Evolutionary conservation across 1,139 yeast genomes (phyloP).

Genomic region (Candida tetrigidarum): DNA sequence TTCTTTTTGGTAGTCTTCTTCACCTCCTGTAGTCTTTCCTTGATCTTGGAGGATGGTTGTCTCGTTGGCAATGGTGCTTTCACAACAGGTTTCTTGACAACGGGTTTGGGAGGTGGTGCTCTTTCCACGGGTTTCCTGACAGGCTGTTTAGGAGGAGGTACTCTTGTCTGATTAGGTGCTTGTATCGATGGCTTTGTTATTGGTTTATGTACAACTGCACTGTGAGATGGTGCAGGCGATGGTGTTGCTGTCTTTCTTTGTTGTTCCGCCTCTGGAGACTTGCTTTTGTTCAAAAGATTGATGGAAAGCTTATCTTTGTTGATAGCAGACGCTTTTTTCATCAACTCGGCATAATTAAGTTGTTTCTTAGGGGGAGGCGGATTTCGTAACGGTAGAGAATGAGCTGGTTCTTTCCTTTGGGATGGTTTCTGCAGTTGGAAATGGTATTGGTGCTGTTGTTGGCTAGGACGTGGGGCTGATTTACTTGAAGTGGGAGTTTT

Average conservation of each 20-base stretch:
- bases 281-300: slow-evolving; percentile 34
- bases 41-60: slow-evolving; percentile 28
- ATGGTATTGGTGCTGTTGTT: slow-evolving; percentile 8
- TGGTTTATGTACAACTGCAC: no score
- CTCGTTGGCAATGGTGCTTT: slow-evolving; percentile 20
- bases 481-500: slow-evolving; percentile 15
- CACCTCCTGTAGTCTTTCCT: slow-evolving; percentile 29
- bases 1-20: slow-evolving; percentile 5
- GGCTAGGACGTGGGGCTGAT: slow-evolving; percentile 7
- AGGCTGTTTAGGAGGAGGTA: no score
- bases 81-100: slow-evolving; percentile 4
- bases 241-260: neutral
- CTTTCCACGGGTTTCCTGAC: no score
- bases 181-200: no score
- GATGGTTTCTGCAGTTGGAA: no score
- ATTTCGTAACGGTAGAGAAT: slow-evolving; percentile 7
- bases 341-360: slow-evolving; percentile 65
- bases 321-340: slow-evolving; percentile 70
- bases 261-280: slow-evolving; percentile 29
- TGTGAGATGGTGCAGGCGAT: slow-evolving; percentile 6
- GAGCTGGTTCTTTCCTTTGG: slow-evolving; percentile 17
- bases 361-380: slow-evolving; percentile 40
- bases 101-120: slow-evolving; percentile 2
- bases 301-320: slow-evolving; percentile 48
- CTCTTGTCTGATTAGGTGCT: no score